Percentiles rank a stretch among this genome's conserved stretches.
Conservation (phyloP, 208 protist species). For the Acanthamoeba lenticulata region DNA sequence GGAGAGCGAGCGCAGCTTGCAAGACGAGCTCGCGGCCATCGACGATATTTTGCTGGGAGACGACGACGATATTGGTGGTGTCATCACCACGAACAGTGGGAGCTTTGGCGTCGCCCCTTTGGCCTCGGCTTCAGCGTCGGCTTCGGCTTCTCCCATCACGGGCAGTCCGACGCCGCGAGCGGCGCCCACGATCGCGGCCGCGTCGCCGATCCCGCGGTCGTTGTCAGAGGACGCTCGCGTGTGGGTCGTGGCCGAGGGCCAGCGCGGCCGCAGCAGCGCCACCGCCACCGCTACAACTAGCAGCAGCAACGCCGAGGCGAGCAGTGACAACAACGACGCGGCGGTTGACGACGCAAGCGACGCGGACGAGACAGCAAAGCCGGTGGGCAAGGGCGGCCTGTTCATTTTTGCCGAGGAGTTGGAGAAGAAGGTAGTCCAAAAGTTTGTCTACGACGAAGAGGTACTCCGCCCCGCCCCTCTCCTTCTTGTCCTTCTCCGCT, state of each 20-base stretch:
- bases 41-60: slow-evolving; percentile 1
- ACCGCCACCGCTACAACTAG: neutral
- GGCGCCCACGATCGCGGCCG: too few relatives aligned
- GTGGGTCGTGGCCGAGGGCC: slow-evolving; percentile 13
- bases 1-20: neutral
- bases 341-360: neutral
- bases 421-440: slow-evolving; percentile 50
- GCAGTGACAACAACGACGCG: neutral
- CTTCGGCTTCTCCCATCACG: too few relatives aligned
- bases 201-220: too few relatives aligned
- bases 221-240: slow-evolving; percentile 4
- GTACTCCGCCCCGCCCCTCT: too few relatives aligned
- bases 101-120: too few relatives aligned
- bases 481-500: too few relatives aligned
- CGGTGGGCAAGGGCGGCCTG: neutral
- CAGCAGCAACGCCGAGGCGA: neutral
- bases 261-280: neutral
- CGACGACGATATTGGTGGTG: neutral
- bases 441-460: slow-evolving; percentile 54
- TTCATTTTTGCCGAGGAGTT: slow-evolving; percentile 45
- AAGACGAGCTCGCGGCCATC: slow-evolving; percentile 12
- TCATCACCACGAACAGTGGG: too few relatives aligned
- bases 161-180: too few relatives aligned
- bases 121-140: too few relatives aligned
- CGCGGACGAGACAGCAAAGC: neutral